These are phyloP conservation scores for Neoboletus brunneissimus DNA, from an alignment of 768 basidiomycete genomes.

Conservation along the genomic window DNA sequence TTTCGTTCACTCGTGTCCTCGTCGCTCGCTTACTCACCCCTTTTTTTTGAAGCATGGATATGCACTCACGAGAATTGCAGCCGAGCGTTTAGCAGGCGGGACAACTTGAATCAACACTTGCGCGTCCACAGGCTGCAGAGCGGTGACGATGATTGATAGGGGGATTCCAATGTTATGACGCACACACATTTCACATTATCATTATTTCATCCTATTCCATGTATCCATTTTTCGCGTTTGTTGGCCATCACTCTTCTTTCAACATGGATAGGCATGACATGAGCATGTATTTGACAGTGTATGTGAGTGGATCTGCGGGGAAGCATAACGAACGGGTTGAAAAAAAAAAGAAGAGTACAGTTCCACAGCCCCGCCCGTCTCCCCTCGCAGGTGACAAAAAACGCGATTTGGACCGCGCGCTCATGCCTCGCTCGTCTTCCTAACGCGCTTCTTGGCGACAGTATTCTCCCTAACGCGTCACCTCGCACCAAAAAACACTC, in stretches of 20 bases:
- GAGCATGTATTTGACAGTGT: slow-evolving; percentile 18
- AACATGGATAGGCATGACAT: slow-evolving; percentile 3
- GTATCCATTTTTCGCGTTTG: slow-evolving; percentile 1
- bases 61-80: slow-evolving; percentile 62
- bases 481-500: neutral
- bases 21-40: neutral
- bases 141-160: slow-evolving; percentile 11
- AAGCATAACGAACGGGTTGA: slow-evolving; percentile 10
- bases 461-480: slow-evolving; percentile 73
- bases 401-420: neutral
- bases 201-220: slow-evolving; percentile 20
- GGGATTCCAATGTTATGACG: neutral
- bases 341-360: slow-evolving; percentile 18
- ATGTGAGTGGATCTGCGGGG: neutral
- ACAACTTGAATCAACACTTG: slow-evolving; percentile 76
- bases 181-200: slow-evolving; percentile 7
- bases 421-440: slow-evolving; percentile 51
- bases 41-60: slow-evolving; percentile 25
- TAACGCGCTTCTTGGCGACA: slow-evolving; percentile 80
- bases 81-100: slow-evolving; percentile 69
- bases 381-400: neutral
- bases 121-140: slow-evolving; percentile 48
- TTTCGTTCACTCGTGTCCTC: neutral
- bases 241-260: neutral
- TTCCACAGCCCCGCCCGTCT: neutral